These are phyloP conservation scores for Zizania latifolia DNA, from an alignment of 176 grass and related monocot genomes.

Conservation along the genomic window DNA sequence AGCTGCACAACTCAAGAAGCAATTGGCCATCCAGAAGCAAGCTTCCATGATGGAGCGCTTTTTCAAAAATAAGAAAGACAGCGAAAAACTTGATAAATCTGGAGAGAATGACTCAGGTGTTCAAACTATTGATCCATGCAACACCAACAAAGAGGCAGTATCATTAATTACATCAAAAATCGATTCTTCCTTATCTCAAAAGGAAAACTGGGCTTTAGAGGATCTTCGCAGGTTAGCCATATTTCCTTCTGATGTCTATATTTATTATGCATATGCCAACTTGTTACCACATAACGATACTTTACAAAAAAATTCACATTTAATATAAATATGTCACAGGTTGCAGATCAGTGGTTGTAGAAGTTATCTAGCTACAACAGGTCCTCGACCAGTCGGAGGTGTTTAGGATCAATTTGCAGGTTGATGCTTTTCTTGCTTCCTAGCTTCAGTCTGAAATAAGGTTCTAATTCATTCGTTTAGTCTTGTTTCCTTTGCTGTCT, in stretches of 20 bases:
- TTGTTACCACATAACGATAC: not conserved
- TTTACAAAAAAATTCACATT: not conserved
- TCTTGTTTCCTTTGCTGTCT: too few relatives aligned
- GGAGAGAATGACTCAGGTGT: constrained; percentile 26
- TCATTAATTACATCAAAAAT: constrained; percentile 61
- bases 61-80: constrained; percentile 63
- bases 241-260: not conserved
- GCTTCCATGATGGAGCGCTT: constrained; percentile 83
- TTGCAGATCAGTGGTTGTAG: constrained; percentile 58
- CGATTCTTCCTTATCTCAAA: constrained; percentile 56
- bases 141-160: constrained; percentile 25
- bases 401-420: too few relatives aligned
- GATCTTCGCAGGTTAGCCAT: constrained; percentile 64
- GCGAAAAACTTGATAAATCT: constrained; percentile 34
- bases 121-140: not conserved
- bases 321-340: constrained; percentile 27
- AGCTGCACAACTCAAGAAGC: too few relatives aligned
- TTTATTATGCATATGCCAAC: constrained; percentile 2
- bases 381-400: too few relatives aligned
- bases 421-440: too few relatives aligned
- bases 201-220: constrained; percentile 37
- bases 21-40: too few relatives aligned
- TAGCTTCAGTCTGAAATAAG: too few relatives aligned
- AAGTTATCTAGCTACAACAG: constrained; percentile 48
- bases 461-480: too few relatives aligned